Evolutionary conservation across 2,329 filamentous ascomycete species (phyloP).

Genomic region (Neurospora sp.): DNA sequence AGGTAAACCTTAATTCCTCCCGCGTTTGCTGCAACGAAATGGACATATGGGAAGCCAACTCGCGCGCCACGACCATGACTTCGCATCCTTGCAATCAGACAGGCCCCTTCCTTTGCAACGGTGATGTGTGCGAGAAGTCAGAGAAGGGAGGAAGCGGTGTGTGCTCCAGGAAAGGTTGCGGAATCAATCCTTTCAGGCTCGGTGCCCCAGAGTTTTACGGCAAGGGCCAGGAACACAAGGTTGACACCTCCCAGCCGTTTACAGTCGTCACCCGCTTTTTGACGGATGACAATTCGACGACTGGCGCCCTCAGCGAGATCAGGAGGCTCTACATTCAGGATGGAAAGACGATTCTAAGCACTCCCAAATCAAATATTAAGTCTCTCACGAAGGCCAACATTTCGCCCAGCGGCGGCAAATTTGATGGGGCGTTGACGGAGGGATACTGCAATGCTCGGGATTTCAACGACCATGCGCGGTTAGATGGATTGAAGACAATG

Average conservation of each 20-base stretch:
- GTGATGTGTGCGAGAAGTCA: conserved; percentile 25
- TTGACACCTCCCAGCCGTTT: conserved; percentile 34
- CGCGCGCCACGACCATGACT: conserved; percentile 32
- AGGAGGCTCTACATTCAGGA: conserved; percentile 40
- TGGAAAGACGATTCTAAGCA: conserved; percentile 37
- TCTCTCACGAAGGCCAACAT: neutral
- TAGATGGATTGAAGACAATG: conserved; percentile 44
- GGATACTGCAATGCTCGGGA: conserved; percentile 42
- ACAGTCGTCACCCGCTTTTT: conserved; percentile 37
- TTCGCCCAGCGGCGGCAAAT: neutral
- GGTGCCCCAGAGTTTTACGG: conserved; percentile 20
- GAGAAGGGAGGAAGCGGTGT: conserved; percentile 21
- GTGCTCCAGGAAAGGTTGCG: conserved; percentile 36
- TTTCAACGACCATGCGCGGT: conserved; percentile 30
- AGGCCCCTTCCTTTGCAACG: conserved; percentile 34
- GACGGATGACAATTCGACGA: conserved; percentile 23
- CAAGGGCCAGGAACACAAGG: conserved; percentile 14
- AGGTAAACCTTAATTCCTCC: conserved; percentile 30
- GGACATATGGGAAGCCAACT: conserved; percentile 47
- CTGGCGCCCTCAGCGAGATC: conserved; percentile 32
- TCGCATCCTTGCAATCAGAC: conserved; percentile 39
- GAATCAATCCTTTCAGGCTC: conserved; percentile 32
- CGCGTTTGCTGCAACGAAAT: conserved; percentile 45
- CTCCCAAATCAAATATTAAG: conserved; percentile 2
- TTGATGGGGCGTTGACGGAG: conserved; percentile 32